These are phyloP conservation scores for Colletotrichum liaoningense DNA, from an alignment of 2,329 filamentous ascomycete genomes.

Conservation along the genomic window DNA sequence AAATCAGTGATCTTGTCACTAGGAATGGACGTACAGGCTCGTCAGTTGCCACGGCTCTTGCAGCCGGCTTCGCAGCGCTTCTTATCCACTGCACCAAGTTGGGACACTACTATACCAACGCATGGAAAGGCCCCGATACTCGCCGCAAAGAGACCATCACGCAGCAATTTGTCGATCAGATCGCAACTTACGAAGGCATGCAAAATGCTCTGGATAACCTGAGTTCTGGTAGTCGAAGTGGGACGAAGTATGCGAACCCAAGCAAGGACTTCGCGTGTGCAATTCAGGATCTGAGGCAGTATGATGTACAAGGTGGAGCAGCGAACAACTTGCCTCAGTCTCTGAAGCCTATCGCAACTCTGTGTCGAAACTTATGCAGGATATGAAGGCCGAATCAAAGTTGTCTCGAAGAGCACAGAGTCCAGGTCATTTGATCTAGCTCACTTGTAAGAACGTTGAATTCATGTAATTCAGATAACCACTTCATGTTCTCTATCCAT, in stretches of 20 bases:
- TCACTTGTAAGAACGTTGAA: background rate
- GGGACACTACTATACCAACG: conserved; percentile 32
- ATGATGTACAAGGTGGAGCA: background rate
- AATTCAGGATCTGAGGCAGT: background rate
- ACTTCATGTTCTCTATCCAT: background rate
- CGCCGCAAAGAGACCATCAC: background rate
- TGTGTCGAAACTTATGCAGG: background rate
- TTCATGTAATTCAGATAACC: too few relatives aligned
- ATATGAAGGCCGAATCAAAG: background rate
- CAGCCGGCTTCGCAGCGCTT: conserved; percentile 44
- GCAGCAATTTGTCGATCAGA: background rate
- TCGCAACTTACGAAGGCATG: background rate
- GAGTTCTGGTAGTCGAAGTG: background rate
- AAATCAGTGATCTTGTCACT: conserved; percentile 6
- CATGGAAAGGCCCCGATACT: background rate
- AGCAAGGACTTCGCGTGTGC: background rate
- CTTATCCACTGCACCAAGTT: conserved; percentile 44
- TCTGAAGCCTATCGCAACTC: background rate
- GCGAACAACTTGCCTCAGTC: background rate
- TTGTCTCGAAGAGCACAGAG: background rate
- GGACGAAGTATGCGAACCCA: background rate
- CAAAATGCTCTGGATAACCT: background rate
- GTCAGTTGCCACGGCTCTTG: conserved; percentile 45
- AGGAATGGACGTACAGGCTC: conserved; percentile 35
- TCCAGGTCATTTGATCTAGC: background rate